Evolutionary conservation across 179 eudicot species (phyloP).

Genomic region (Patellifolia procumbens): DNA sequence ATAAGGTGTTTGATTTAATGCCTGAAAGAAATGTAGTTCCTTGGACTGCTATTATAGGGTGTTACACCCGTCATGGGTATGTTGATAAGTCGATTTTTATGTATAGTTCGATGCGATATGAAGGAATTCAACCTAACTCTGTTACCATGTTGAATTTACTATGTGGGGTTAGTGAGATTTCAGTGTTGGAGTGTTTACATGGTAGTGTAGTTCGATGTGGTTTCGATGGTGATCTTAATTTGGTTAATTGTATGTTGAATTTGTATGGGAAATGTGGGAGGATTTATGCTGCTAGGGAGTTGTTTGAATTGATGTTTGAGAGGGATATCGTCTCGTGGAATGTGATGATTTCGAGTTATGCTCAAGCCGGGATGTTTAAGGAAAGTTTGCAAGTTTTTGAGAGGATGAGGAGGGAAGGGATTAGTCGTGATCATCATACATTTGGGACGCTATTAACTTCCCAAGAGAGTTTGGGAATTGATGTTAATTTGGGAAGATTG

Average conservation of each 20-base stretch:
- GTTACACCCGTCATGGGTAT: conserved; percentile 58
- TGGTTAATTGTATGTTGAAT: conserved; percentile 62
- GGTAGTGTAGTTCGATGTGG: conserved; percentile 48
- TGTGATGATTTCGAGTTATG: conserved; percentile 61
- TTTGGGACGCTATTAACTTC: conserved; percentile 58
- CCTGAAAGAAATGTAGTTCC: conserved; percentile 66
- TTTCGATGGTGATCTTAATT: conserved; percentile 42
- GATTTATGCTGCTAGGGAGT: conserved; percentile 48
- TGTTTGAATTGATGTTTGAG: conserved; percentile 60
- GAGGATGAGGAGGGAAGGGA: conserved; percentile 60
- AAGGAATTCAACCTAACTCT: conserved; percentile 54
- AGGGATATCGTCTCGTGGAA: conserved; percentile 89
- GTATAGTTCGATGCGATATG: conserved; percentile 60
- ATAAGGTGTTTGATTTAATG: conserved; percentile 71
- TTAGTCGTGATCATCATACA: conserved; percentile 69
- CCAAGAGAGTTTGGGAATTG: conserved; percentile 39
- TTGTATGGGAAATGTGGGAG: conserved; percentile 72
- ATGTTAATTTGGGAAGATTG: conserved; percentile 48
- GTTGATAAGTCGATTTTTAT: conserved; percentile 38
- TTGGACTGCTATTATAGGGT: conserved; percentile 82
- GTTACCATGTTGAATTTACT: conserved; percentile 62
- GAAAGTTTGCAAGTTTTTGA: conserved; percentile 40
- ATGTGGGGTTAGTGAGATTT: conserved; percentile 52
- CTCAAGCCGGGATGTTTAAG: conserved; percentile 42
- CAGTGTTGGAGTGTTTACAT: conserved; percentile 54